A percentile compares a stretch with the other conserved stretches of the same genome.
These are phyloP conservation scores for Cladophialophora exuberans DNA, from an alignment of 2,329 filamentous ascomycete genomes.

Conservation along the genomic window DNA sequence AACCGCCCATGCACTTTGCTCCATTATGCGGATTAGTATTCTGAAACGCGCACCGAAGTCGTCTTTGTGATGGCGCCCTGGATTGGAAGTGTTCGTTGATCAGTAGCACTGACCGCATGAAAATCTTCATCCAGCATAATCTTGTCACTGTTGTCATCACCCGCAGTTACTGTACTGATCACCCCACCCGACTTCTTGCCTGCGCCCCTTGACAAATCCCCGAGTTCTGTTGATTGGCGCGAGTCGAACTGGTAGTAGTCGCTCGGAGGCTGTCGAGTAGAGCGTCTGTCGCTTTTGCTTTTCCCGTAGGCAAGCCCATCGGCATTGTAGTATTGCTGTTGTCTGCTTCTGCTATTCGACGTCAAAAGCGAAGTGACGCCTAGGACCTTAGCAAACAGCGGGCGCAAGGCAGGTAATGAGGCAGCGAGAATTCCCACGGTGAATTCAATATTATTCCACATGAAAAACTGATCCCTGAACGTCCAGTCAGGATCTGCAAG, in stretches of 20 bases:
- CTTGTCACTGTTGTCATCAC: constrained; percentile 27
- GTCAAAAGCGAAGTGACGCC: constrained; percentile 23
- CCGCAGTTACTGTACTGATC: constrained; percentile 23
- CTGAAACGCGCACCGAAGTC: constrained; percentile 23
- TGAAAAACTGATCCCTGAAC: constrained; percentile 28
- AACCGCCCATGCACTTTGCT: background rate
- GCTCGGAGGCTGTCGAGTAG: constrained; percentile 13
- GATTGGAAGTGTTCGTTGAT: constrained; percentile 1
- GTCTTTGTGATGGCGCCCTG: constrained; percentile 26
- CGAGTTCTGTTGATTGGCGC: constrained; percentile 22
- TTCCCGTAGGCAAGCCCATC: constrained; percentile 24
- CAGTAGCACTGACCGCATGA: constrained; percentile 1
- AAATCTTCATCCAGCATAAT: constrained; percentile 25
- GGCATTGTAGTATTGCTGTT: constrained; percentile 20
- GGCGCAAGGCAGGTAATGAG: constrained; percentile 46
- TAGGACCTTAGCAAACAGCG: constrained; percentile 37
- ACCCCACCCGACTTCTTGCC: constrained; percentile 13
- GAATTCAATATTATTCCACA: constrained; percentile 43
- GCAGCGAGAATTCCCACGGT: constrained; percentile 47
- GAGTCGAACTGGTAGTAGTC: constrained; percentile 26
- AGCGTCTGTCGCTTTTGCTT: constrained; percentile 12
- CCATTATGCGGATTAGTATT: constrained; percentile 7
- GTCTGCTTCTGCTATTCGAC: constrained; percentile 10
- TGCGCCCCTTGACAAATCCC: constrained; percentile 12
- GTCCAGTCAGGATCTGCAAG: constrained; percentile 26